Conservation (phyloP, 768 basidiomycete species). For the Hemileccinum rubropunctum region DNA sequence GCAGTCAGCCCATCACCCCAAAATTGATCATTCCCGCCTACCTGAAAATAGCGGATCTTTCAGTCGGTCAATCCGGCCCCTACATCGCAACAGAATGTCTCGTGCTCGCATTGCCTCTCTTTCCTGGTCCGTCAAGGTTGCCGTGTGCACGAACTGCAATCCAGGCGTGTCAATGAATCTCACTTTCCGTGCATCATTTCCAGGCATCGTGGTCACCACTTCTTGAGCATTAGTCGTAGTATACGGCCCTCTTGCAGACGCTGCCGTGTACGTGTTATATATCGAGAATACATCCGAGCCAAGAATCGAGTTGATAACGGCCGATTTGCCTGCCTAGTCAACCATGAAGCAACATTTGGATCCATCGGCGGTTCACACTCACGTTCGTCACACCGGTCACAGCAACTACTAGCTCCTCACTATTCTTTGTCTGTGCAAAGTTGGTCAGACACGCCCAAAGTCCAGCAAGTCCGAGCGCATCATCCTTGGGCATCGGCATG, state of each 20-base stretch:
- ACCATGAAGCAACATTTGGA: background rate
- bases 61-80: conserved; percentile 80
- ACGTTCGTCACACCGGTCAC: conserved; percentile 86
- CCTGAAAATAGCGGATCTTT: conserved; percentile 76
- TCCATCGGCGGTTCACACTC: conserved; percentile 24
- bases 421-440: conserved; percentile 46
- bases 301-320: conserved; percentile 77
- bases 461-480: conserved; percentile 60
- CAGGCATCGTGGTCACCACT: conserved; percentile 47
- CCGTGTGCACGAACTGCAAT: conserved; percentile 48
- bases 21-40: conserved; percentile 36
- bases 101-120: conserved; percentile 37
- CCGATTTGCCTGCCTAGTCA: conserved; percentile 77
- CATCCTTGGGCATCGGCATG: conserved; percentile 42
- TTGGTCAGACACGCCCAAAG: conserved; percentile 47
- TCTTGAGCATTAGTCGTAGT: conserved; percentile 76
- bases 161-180: conserved; percentile 88
- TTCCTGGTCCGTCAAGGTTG: conserved; percentile 29
- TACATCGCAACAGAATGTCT: conserved; percentile 76
- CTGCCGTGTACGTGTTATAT: conserved; percentile 47
- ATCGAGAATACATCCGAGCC: conserved; percentile 50
- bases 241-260: conserved; percentile 50
- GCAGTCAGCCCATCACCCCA: conserved; percentile 12
- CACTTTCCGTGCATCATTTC: conserved; percentile 40
- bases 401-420: conserved; percentile 59